Evolutionary conservation across 1,139 yeast genomes (phyloP), one percentile per base, ranked within the genome.

Genomic region (Wickerhamiella infanticola): DNA sequence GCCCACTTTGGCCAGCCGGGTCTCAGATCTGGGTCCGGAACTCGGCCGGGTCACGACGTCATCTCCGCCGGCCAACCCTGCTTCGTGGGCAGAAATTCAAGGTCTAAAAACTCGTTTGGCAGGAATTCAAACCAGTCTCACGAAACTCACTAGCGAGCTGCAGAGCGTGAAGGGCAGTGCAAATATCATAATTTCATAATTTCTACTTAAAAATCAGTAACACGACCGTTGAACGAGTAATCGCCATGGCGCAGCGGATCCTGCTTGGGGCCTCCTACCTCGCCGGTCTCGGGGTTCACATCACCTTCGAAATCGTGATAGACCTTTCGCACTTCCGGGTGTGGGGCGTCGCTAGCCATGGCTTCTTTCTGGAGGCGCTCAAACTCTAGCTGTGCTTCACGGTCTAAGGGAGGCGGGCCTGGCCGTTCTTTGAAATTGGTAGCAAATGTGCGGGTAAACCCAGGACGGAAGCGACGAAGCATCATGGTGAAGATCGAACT

Each of bases 181-280:
- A 8, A 9, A 6, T 8, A 23, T 23, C 8, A 18, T 23, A 9
- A 24, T 18, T 38, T 27, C 7, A 8, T 42, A 47, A 18, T 18
- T 18, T 18, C 9, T 43, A 23, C 4, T 37, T 65, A 90, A 59
- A 90, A 93, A 62, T 93, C 99, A 2, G 97, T 88, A 31, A 85
- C 95, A 59, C 97, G 75, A 0, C 98, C 98, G 60, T 90, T 88
- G 61, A 80, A 93, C 3, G 95, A 79, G 76, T 94, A 93, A 57
- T 93, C 99, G 40, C 88, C 90, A 59, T 85, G 94, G 56, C 79
- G 77, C 54, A 85, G 69, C 0, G 99, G 99, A 58, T 93, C 97
- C 62, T 90, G 97, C 58, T 93, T 93, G n/a, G 99, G 99, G 0
- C 98, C 99, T 39, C 95, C 95, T 33, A 80, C 70, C 63, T 93